Base-by-base conservation (phyloP, 2,329 filamentous ascomycete species). In the Ophiostoma quercus region DNA sequence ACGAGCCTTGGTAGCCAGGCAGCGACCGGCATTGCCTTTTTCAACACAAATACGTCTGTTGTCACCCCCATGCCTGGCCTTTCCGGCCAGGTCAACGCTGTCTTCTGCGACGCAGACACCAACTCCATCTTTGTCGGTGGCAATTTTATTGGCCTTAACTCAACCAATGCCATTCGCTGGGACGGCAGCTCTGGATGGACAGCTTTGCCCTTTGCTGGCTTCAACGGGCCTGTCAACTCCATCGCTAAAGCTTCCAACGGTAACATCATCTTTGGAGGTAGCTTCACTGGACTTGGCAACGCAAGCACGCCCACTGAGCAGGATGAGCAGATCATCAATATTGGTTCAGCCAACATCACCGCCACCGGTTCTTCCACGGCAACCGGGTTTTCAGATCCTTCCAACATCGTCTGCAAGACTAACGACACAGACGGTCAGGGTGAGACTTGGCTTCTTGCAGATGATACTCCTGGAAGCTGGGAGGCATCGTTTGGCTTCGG, bases 61-160 rank as follows among this genome's bases (percentile, higher is more conserved):
- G 84, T 97, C 67, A 90, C 87, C 1, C 84, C 92, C n/a, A 80
- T 97, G 54, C 80, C 87, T n/a, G 94, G 94, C 65, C 83, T 99
- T 25, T 87, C 88, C 68, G 96, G 95, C 51, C 89, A 91, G 72
- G 93, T 98, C 70, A 90, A 89, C 71, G 87, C 92, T 62, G 80
- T 99, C 62, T 85, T 92, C 71, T 99, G 96, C 79, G 95, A 99
- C 77, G 79, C 88, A 73, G 84, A 88, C 32, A 87, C 87, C 25
- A 87, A 89, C 74, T 90, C 87, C n/a, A 92, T 98, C 22, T 99
- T 96, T 76, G 88, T 98, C 63, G 96, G 95, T 71, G 95, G 95
- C 37, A 90, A 88, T 72, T 97, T 99, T 77, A 88, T 86, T 70
- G 89, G 88, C 60, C 85, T 82, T 51, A 92, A 95, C 76, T 95